Base-by-base conservation (phyloP, 1,284 basidiomycete species). In the Fistulina hepatica region DNA sequence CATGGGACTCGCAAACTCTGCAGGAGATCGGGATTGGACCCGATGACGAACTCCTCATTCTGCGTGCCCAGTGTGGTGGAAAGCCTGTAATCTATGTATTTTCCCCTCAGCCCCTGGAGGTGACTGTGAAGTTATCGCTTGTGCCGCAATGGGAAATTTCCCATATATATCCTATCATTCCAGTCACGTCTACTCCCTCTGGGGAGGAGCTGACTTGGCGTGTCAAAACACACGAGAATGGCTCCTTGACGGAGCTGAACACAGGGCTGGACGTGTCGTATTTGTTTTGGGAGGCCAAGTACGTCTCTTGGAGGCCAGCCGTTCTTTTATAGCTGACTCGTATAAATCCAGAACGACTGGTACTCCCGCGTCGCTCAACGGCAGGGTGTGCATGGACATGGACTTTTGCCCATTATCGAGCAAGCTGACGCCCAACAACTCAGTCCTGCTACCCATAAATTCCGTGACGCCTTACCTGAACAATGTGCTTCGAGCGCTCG, bases 381-480 rank as follows among this genome's bases (percentile, higher is more conserved):
- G n/a, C n/a, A n/a, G n/a, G n/a, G n/a, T n/a, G n/a, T n/a, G n/a
- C n/a, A n/a, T n/a, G n/a, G n/a, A n/a, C n/a, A n/a, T n/a, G n/a
- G 16, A 20, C 2, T 40, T 40, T 28, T 36, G 37, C 8, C 34
- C 37, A 11, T 11, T 24, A 3, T 28, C 25, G 5, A 28, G 33
- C 28, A 25, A 36, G 11, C 32, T 44, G 7, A 25, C 34, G 6
- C 40, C 39, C 3, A 15, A 17, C n/a, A 46, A 58, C 39, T 54
- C 55, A 3, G 51, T 60, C 7, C 39, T 62, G 5, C 49, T 65
- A 19, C 42, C 50, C 2, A 42, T 53, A n/a, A 22, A 34, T 6
- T 37, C 48, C 6, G 44, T 63, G 2, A 52, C 56, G 7, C 43
- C 34, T 0, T 65, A 67, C 46, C 54, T 69, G 19, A 56, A 68